phyloP scores from a whole-genome alignment of 495 filamentous ascomycete genomes.

The Bacidia rubella region DNA sequence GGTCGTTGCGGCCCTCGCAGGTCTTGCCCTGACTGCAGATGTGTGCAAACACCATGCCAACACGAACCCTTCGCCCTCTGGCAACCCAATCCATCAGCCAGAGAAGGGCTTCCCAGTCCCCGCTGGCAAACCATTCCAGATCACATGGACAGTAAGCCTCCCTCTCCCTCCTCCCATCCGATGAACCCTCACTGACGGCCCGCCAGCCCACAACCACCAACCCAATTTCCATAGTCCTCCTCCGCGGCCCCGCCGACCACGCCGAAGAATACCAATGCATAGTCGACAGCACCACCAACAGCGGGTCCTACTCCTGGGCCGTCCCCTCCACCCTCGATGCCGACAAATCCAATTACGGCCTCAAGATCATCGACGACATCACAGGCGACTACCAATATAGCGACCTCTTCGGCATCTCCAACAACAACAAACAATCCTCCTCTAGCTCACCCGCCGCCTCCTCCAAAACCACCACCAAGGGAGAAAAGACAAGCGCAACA shows the following conservation, averaged over 20 bases:
- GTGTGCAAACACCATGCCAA: conserved; percentile 34
- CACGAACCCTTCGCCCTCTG: conserved; percentile 27
- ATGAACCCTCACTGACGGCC: not conserved
- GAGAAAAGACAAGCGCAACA: not conserved
- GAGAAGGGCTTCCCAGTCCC: conserved; percentile 39
- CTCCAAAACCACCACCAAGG: conserved; percentile 25
- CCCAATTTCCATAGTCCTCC: conserved; percentile 46
- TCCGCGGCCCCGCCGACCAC: conserved; percentile 46
- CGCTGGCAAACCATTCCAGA: conserved; percentile 40
- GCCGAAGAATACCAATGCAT: conserved; percentile 40
- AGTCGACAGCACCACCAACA: conserved; percentile 43
- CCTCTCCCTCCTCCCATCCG: not conserved
- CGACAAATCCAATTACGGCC: conserved; percentile 46
- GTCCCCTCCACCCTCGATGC: conserved; percentile 33
- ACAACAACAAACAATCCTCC: conserved; percentile 32
- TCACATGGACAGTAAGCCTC: conserved; percentile 39
- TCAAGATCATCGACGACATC: conserved; percentile 49
- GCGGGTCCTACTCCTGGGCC: conserved; percentile 44
- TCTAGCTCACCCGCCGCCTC: conserved; percentile 21
- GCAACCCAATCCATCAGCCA: conserved; percentile 45
- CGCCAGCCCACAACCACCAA: conserved; percentile 30
- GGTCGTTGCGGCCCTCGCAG: conserved; percentile 34
- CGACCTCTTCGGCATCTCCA: conserved; percentile 54
- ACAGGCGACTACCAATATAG: conserved; percentile 55
- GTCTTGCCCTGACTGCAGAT: conserved; percentile 34